phyloP scores from a whole-genome alignment of 306 rosid species.

The cucumber (Cucumis sativus) region Cucumber_9930_V3 NC_026659.2:28294001-28294500 shows the following conservation, averaged over 20 bases:
- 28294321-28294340: constrained; percentile 44
- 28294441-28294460: constrained; percentile 54
- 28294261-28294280: constrained; percentile 98
- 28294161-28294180: neutral
- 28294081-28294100: neutral
- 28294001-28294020: constrained; percentile 12
- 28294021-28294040: neutral
- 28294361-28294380: constrained; percentile 70
- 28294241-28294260: constrained; percentile 85
- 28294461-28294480: constrained; percentile 21
- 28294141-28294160: neutral
- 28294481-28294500: constrained; percentile 20
- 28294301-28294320: constrained; percentile 17
- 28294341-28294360: constrained; percentile 71
- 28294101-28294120: neutral
- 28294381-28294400: constrained; percentile 65
- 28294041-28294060: constrained; percentile 7
- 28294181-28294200: neutral
- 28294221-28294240: constrained; percentile 80
- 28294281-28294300: constrained; percentile 75
- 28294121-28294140: constrained; percentile 2
- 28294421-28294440: constrained; percentile 35
- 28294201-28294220: constrained; percentile 50
- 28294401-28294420: constrained; percentile 57
- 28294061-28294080: neutral